These are phyloP conservation scores for Raphanus raphanistrum DNA, from an alignment of 345 rosid species.

Conservation along the genomic window DNA sequence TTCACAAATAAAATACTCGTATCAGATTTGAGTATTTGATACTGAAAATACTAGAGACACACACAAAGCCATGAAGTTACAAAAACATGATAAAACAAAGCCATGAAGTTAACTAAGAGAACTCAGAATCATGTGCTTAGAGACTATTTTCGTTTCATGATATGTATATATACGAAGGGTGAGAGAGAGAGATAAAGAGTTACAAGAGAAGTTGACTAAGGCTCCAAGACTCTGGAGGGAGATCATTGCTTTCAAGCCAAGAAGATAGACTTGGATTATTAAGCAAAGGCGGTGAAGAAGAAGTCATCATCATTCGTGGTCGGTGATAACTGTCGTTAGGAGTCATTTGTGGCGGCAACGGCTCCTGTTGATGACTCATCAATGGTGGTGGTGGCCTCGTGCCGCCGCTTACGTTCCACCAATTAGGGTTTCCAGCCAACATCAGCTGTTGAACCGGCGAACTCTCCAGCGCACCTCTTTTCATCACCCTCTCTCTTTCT, in stretches of 20 bases:
- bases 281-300: constrained; percentile 51
- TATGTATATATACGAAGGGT: constrained; percentile 1
- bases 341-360: constrained; percentile 30
- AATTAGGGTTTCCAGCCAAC: constrained; percentile 81
- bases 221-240: constrained; percentile 79
- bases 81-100: constrained; percentile 7
- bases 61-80: background rate
- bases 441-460: constrained; percentile 79
- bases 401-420: constrained; percentile 68
- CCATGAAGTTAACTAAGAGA: constrained; percentile 14
- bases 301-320: constrained; percentile 34
- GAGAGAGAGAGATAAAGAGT: constrained; percentile 27
- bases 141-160: constrained; percentile 5
- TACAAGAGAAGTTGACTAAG: constrained; percentile 72
- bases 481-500: constrained; percentile 48
- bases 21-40: constrained; percentile 12
- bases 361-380: constrained; percentile 36
- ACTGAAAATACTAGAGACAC: background rate
- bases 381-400: constrained; percentile 60
- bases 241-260: constrained; percentile 66
- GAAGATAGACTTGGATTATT: constrained; percentile 43
- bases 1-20: background rate
- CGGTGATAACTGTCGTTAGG: constrained; percentile 34
- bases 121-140: constrained; percentile 14
- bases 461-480: constrained; percentile 69